phyloP scores from a whole-genome alignment of 2,329 filamentous ascomycete genomes.

The Aciculosporium take region DNA sequence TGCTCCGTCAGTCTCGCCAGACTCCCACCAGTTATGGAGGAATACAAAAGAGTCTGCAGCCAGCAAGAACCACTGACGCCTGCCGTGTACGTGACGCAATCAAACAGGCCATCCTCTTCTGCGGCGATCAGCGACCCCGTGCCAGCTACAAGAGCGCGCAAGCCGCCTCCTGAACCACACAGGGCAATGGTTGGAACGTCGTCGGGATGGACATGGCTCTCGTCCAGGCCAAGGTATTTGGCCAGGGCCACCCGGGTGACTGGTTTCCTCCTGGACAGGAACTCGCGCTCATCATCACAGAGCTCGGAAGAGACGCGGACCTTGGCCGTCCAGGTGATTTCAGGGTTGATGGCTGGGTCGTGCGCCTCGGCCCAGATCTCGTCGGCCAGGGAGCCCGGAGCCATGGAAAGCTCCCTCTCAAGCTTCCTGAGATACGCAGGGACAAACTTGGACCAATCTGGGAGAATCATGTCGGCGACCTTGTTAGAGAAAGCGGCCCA shows the following conservation, averaged over 20 bases:
- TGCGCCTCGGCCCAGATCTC: conserved; percentile 90
- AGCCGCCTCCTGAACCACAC: conserved; percentile 83
- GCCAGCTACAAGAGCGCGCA: conserved; percentile 80
- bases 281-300: conserved; percentile 70
- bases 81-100: conserved; percentile 88
- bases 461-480: conserved; percentile 59
- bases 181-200: conserved; percentile 89
- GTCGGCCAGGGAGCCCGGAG: conserved; percentile 74
- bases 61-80: conserved; percentile 95
- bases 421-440: conserved; percentile 70
- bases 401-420: conserved; percentile 75
- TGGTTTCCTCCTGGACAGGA: conserved; percentile 51
- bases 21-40: conserved; percentile 52
- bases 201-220: conserved; percentile 74
- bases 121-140: conserved; percentile 76
- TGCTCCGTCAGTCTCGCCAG: conserved; percentile 65
- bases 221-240: conserved; percentile 64
- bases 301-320: conserved; percentile 73
- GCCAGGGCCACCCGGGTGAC: conserved; percentile 62
- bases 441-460: conserved; percentile 66
- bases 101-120: conserved; percentile 76
- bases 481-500: conserved; percentile 40
- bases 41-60: conserved; percentile 75
- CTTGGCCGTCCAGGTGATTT: conserved; percentile 66
- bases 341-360: conserved; percentile 69